Conservation (phyloP, 495 filamentous ascomycete species). For the Talaromyces proteolyticus region DNA sequence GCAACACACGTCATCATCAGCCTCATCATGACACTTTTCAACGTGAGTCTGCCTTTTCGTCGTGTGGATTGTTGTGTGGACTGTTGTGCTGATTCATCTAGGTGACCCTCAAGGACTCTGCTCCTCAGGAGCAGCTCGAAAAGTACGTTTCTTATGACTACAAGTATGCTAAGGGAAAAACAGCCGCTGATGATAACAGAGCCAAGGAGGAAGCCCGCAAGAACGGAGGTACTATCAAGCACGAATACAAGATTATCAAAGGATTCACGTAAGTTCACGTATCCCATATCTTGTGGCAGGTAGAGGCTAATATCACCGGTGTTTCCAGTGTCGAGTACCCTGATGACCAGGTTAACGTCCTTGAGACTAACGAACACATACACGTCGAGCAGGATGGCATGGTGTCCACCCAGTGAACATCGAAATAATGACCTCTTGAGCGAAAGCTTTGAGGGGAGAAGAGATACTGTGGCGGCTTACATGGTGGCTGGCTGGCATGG, state of each 20-base stretch:
- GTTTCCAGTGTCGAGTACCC: slow-evolving; percentile 64
- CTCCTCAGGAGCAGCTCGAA: slow-evolving; percentile 53
- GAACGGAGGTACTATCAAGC: slow-evolving; percentile 74
- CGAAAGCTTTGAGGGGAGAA: no score
- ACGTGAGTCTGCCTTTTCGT: slow-evolving; percentile 49
- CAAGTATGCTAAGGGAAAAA: not conserved
- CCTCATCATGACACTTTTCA: slow-evolving; percentile 64
- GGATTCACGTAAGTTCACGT: slow-evolving; percentile 76
- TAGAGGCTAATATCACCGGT: no score
- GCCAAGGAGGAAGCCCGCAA: slow-evolving; percentile 64
- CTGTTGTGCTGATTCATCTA: slow-evolving; percentile 24
- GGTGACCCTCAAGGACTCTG: slow-evolving; percentile 73
- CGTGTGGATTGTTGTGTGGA: not conserved
- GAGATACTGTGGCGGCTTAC: not conserved
- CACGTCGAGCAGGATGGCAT: slow-evolving; percentile 70
- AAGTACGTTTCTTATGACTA: slow-evolving; percentile 38
- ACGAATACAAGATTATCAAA: slow-evolving; percentile 82
- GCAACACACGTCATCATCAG: no score
- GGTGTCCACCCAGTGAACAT: slow-evolving; percentile 67
- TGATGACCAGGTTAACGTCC: slow-evolving; percentile 52
- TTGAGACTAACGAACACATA: slow-evolving; percentile 63
- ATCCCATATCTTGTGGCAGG: no score
- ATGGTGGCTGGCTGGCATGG: no score
- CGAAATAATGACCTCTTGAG: no score
- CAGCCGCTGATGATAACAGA: slow-evolving; percentile 27